Evolutionary conservation across 1,139 yeast species (phyloP).

Genomic region (Zygosaccharomyces pseudobailii): DNA sequence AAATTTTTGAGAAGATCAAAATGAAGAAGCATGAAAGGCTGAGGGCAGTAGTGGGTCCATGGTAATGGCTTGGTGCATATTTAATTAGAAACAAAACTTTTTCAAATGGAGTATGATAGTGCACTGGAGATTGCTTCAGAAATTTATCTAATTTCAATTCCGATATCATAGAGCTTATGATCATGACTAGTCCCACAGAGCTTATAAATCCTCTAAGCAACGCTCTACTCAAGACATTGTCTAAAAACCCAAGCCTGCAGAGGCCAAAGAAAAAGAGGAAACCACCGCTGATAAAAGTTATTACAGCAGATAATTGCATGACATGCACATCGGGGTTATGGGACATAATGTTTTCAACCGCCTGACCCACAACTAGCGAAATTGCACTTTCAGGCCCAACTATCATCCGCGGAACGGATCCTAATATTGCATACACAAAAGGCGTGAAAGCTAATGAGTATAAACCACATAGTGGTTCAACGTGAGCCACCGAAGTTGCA

Average conservation of each 20-base stretch:
- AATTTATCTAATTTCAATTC: constrained; percentile 58
- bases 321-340: constrained; percentile 51
- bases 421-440: constrained; percentile 71
- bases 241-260: constrained; percentile 80
- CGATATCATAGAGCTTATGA: constrained; percentile 68
- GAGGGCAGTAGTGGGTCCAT: constrained; percentile 49
- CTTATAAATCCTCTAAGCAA: constrained; percentile 83
- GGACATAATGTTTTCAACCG: constrained; percentile 61
- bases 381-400: constrained; percentile 97
- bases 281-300: constrained; percentile 76
- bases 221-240: constrained; percentile 79
- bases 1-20: constrained; percentile 40
- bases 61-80: constrained; percentile 40
- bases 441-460: constrained; percentile 82
- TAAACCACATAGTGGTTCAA: constrained; percentile 82
- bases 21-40: constrained; percentile 45
- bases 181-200: constrained; percentile 91
- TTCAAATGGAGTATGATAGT: constrained; percentile 72
- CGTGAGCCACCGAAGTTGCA: constrained; percentile 86
- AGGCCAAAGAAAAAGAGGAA: constrained; percentile 72
- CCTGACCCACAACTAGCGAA: constrained; percentile 86
- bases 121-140: constrained; percentile 42
- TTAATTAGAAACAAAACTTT: constrained; percentile 56
- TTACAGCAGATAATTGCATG: constrained; percentile 62
- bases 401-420: constrained; percentile 93